phyloP scores from a whole-genome alignment of 345 rosid genomes.

The Raphanus sativus region DNA sequence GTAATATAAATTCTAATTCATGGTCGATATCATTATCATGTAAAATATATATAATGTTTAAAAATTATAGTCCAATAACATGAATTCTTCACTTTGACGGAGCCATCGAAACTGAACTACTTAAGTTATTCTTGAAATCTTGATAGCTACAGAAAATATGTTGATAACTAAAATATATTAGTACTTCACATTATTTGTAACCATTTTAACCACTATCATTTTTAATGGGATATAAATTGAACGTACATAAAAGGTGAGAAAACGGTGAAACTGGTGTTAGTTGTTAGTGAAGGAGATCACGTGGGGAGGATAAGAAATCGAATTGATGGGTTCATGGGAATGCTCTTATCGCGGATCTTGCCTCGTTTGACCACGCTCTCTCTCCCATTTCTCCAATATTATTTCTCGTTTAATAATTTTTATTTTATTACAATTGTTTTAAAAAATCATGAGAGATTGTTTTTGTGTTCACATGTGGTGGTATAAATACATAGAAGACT shows the following conservation, averaged over 20 bases:
- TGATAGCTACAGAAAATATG: background rate
- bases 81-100: background rate
- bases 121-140: background rate
- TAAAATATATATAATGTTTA: no score
- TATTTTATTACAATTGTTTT: background rate
- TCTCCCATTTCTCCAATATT: slow-evolving; percentile 10
- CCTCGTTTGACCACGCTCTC: slow-evolving; percentile 41
- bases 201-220: background rate
- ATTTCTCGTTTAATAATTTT: background rate
- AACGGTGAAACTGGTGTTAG: slow-evolving; percentile 14
- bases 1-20: background rate
- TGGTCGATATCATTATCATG: no score
- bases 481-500: slow-evolving; percentile 34
- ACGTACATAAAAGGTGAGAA: background rate
- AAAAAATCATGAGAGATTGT: background rate
- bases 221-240: background rate
- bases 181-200: background rate
- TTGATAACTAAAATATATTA: slow-evolving; percentile 4
- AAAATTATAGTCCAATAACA: background rate
- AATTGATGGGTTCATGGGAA: slow-evolving; percentile 48
- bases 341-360: slow-evolving; percentile 86
- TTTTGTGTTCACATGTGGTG: slow-evolving; percentile 37
- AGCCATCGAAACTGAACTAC: background rate
- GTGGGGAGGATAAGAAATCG: slow-evolving; percentile 40
- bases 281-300: slow-evolving; percentile 34